Evolutionary conservation across 129 eudicot genomes (phyloP).

Genomic region (Daucus carota): DH1_v3.0 NC_030385.2:14415001-14415500

Average conservation of each 20-base stretch:
- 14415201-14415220: constrained; percentile 55
- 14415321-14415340: not conserved
- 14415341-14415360: not conserved
- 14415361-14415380: not conserved
- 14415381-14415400: not conserved
- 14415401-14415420: not conserved
- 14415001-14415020: not conserved
- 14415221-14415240: constrained; percentile 43
- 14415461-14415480: constrained; percentile 44
- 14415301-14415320: not conserved
- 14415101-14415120: constrained; percentile 24
- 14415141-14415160: constrained; percentile 47
- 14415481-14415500: constrained; percentile 47
- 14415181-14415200: constrained; percentile 27
- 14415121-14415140: constrained; percentile 48
- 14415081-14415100: constrained; percentile 34
- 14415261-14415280: constrained; percentile 41
- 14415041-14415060: not conserved
- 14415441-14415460: constrained; percentile 25
- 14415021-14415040: not conserved
- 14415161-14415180: constrained; percentile 44
- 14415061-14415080: not conserved
- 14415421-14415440: too few relatives aligned
- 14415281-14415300: constrained; percentile 62
- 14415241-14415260: constrained; percentile 36